Percentiles rank a stretch among this genome's conserved stretches.
Evolutionary conservation across 106 monocot genomes (phyloP).

Genomic region (Dendrobium huoshanense): DNA sequence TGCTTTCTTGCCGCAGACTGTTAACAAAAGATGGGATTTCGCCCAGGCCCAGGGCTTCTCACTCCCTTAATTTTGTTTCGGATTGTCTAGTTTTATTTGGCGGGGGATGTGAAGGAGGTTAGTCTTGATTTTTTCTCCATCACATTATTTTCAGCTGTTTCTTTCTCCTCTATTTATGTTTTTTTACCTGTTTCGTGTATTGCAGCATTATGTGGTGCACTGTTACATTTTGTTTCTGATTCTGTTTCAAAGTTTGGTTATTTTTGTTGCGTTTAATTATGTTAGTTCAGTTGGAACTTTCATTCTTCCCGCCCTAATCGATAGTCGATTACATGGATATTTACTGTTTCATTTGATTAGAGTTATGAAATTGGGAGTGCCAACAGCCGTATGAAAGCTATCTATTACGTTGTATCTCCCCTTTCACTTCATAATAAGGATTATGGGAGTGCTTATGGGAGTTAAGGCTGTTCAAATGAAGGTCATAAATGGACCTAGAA

Average conservation of each 20-base stretch:
- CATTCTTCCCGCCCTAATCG: background rate
- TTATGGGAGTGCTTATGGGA: background rate
- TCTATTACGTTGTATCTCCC: background rate
- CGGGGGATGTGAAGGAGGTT: conserved; percentile 89
- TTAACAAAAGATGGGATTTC: conserved; percentile 28
- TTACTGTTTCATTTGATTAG: background rate
- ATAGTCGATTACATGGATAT: background rate
- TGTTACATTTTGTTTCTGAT: too few relatives aligned
- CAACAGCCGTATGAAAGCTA: background rate
- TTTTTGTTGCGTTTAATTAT: too few relatives aligned
- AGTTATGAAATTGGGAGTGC: background rate
- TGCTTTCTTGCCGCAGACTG: conserved; percentile 43
- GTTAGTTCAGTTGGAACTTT: background rate
- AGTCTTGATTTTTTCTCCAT: background rate
- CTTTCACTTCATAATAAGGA: background rate
- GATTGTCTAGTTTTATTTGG: conserved; percentile 79
- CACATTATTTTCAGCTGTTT: background rate
- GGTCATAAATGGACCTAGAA: background rate
- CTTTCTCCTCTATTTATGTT: background rate
- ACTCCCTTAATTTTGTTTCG: conserved; percentile 72
- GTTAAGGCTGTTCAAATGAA: background rate
- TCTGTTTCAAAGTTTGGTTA: too few relatives aligned
- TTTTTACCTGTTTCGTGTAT: too few relatives aligned
- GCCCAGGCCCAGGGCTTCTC: conserved; percentile 75
- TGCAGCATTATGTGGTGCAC: too few relatives aligned